Conservation (phyloP, 2,329 filamentous ascomycete genomes). For the Xylariaceae sp. region DNA sequence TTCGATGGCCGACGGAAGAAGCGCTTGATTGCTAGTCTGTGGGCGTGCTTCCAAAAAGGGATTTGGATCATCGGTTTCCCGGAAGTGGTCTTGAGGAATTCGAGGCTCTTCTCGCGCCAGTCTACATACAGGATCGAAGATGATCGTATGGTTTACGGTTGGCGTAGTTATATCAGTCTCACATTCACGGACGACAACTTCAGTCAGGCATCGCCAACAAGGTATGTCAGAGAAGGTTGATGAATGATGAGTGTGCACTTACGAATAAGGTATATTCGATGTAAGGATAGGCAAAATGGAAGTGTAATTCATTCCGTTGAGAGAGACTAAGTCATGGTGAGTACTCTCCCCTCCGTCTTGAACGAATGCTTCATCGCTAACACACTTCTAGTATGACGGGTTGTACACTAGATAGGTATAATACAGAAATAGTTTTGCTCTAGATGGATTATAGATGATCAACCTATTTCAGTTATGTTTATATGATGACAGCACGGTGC, state of each 20-base stretch:
- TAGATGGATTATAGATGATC: not conserved
- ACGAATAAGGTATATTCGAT: not conserved
- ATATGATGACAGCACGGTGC: not conserved
- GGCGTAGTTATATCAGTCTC: not conserved
- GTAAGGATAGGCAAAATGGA: not conserved
- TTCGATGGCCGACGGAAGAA: slow-evolving; percentile 4
- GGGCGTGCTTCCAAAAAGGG: not conserved
- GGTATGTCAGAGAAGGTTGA: not conserved
- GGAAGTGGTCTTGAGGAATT: not conserved
- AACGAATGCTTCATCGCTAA: slow-evolving; percentile 6
- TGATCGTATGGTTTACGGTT: not conserved
- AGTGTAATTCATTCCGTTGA: not conserved
- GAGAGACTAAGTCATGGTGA: slow-evolving; percentile 4
- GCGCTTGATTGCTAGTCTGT: slow-evolving; percentile 3
- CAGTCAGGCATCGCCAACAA: not conserved
- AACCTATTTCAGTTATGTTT: not conserved
- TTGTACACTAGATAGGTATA: not conserved
- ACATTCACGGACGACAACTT: not conserved
- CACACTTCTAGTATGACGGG: slow-evolving; percentile 1
- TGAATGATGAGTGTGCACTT: not conserved
- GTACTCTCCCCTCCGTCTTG: not conserved
- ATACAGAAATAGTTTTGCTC: not conserved
- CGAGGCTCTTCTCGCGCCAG: not conserved
- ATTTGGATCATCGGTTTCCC: not conserved
- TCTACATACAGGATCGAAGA: not conserved